These are phyloP conservation scores for Cylindrotheca closterium DNA, from an alignment of 108 stramenopile species.

Conservation along the genomic window DNA sequence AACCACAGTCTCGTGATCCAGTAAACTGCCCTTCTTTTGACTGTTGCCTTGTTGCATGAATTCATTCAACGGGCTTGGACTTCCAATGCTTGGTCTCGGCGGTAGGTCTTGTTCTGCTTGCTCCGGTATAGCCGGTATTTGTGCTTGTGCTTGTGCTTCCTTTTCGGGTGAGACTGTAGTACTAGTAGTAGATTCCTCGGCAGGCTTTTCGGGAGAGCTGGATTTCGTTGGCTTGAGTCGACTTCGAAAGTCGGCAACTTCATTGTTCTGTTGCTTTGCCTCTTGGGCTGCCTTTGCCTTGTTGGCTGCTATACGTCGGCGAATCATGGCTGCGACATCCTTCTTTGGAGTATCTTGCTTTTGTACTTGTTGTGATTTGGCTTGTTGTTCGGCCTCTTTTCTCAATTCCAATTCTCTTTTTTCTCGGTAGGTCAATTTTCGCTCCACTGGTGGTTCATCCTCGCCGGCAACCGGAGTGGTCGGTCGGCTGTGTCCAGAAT, in stretches of 20 bases:
- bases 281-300: slow-evolving; percentile 24
- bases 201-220: neutral
- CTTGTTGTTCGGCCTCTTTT: slow-evolving; percentile 27
- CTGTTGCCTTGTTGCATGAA: neutral
- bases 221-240: slow-evolving; percentile 10
- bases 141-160: neutral
- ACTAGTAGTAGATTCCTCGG: neutral
- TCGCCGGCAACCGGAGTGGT: neutral
- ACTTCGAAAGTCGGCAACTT: neutral
- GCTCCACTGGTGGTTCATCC: slow-evolving; percentile 3
- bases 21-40: neutral
- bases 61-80: neutral
- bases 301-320: slow-evolving; percentile 61
- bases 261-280: neutral
- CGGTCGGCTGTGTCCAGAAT: neutral
- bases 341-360: slow-evolving; percentile 32
- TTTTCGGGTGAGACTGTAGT: neutral
- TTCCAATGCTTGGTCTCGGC: neutral
- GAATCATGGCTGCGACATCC: slow-evolving; percentile 70
- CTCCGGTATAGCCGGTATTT: neutral
- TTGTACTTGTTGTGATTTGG: slow-evolving; percentile 23
- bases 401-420: slow-evolving; percentile 31
- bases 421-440: slow-evolving; percentile 41
- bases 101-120: neutral
- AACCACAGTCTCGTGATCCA: neutral